Evolutionary conservation across 768 basidiomycete genomes (phyloP).

Genomic region (Termitomyces sp.): DNA sequence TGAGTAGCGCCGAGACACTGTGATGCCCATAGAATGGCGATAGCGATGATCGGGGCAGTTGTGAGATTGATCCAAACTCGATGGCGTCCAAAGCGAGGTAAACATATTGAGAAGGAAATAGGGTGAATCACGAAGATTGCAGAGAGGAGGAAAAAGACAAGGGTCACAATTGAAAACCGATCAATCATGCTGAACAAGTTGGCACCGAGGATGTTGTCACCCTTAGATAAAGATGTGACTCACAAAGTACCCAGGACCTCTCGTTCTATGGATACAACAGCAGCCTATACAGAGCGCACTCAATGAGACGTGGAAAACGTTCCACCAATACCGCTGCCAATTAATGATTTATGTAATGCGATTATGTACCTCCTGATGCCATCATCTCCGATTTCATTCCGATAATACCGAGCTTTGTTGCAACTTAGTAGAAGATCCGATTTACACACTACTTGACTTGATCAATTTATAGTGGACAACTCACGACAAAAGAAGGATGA

Average conservation of each 20-base stretch:
- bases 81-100: slow-evolving; percentile 19
- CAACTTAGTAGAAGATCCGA: background rate
- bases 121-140: slow-evolving; percentile 42
- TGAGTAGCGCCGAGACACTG: slow-evolving; percentile 39
- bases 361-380: background rate
- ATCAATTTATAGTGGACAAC: background rate
- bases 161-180: slow-evolving; percentile 39
- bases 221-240: background rate
- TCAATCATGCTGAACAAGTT: slow-evolving; percentile 26
- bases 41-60: slow-evolving; percentile 45
- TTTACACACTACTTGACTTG: background rate
- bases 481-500: background rate
- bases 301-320: background rate
- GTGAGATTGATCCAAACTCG: slow-evolving; percentile 26
- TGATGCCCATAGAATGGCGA: slow-evolving; percentile 44
- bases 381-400: background rate
- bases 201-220: background rate
- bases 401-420: background rate
- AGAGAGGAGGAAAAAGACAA: slow-evolving; percentile 44
- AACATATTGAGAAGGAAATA: slow-evolving; percentile 27
- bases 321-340: background rate
- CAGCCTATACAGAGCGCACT: background rate
- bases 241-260: background rate
- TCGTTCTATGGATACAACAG: background rate
- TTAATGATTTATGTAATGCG: no score